A percentile compares a stretch with the other conserved stretches of the same genome.
These are phyloP conservation scores for Daldinia caldariorum DNA, from an alignment of 495 filamentous ascomycete species.

Conservation along the genomic window DNA sequence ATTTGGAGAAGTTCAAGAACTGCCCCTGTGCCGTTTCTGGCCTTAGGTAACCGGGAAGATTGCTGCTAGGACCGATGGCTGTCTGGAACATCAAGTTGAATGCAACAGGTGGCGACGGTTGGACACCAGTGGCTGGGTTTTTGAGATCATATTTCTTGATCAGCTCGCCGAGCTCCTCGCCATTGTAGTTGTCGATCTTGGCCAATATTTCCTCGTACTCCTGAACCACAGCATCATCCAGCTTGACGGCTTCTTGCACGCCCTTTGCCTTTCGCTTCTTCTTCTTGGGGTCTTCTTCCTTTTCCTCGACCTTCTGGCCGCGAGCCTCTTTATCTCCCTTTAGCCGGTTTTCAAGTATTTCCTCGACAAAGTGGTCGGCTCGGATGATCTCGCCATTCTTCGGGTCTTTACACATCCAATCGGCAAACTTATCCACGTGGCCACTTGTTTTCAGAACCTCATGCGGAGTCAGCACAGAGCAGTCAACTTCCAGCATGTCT, in stretches of 20 bases:
- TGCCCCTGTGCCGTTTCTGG: slow-evolving; percentile 82
- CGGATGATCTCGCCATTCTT: slow-evolving; percentile 96
- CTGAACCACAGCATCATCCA: slow-evolving; percentile 71
- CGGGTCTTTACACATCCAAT: slow-evolving; percentile 99
- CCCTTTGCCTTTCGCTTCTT: slow-evolving; percentile 63
- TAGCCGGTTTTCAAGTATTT: slow-evolving; percentile 83
- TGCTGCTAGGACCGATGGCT: slow-evolving; percentile 72
- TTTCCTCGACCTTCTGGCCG: slow-evolving; percentile 73
- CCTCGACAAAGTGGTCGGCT: slow-evolving; percentile 95
- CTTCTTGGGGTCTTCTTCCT: slow-evolving; percentile 60
- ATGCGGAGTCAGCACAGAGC: slow-evolving; percentile 83
- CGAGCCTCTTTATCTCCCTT: slow-evolving; percentile 83
- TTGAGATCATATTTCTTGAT: slow-evolving; percentile 77
- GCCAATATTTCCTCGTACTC: slow-evolving; percentile 79
- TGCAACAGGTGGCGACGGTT: slow-evolving; percentile 69
- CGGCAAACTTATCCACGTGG: slow-evolving; percentile 97
- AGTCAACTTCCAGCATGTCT: slow-evolving; percentile 91
- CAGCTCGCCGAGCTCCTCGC: slow-evolving; percentile 72
- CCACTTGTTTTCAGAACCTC: slow-evolving; percentile 95
- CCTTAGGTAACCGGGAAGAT: slow-evolving; percentile 68
- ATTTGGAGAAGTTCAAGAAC: slow-evolving; percentile 78
- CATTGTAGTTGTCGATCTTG: slow-evolving; percentile 80
- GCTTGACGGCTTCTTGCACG: slow-evolving; percentile 68
- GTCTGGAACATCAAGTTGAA: slow-evolving; percentile 88
- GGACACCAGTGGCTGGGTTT: slow-evolving; percentile 69